These are phyloP conservation scores for Alternaria angustiovoidea DNA, from an alignment of 2,329 filamentous ascomycete genomes.

Conservation along the genomic window DNA sequence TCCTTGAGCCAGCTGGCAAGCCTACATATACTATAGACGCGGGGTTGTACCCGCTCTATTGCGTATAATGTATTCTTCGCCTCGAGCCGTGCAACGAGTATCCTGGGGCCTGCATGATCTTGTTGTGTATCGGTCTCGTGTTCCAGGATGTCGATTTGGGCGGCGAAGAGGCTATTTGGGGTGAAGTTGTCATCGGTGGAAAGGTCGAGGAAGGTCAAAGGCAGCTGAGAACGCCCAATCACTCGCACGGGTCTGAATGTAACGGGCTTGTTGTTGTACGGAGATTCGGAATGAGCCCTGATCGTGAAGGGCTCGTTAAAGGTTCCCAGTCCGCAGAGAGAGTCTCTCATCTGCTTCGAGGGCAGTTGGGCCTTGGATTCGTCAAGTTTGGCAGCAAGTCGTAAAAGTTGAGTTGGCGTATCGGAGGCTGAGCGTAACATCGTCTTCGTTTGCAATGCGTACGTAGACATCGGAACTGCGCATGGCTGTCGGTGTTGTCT, in stretches of 20 bases:
- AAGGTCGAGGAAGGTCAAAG: conserved; percentile 50
- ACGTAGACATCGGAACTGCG: conserved; percentile 35
- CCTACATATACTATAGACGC: conserved; percentile 73
- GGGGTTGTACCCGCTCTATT: conserved; percentile 71
- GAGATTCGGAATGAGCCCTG: conserved; percentile 40
- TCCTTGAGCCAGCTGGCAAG: conserved; percentile 72
- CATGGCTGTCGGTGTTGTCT: conserved; percentile 33
- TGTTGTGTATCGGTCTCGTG: conserved; percentile 14
- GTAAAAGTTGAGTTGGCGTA: conserved; percentile 28
- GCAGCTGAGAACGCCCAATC: conserved; percentile 47
- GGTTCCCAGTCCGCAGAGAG: conserved; percentile 37
- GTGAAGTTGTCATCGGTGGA: conserved; percentile 31
- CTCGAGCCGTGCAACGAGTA: conserved; percentile 48
- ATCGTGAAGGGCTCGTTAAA: conserved; percentile 43
- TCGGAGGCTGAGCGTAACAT: conserved; percentile 38
- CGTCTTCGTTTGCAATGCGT: conserved; percentile 42
- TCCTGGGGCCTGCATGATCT: conserved; percentile 18
- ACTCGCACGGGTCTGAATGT: conserved; percentile 47
- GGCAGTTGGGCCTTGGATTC: conserved; percentile 36
- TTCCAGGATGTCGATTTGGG: conserved; percentile 46
- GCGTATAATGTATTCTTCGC: conserved; percentile 78
- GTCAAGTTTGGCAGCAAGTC: conserved; percentile 36
- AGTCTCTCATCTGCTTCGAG: conserved; percentile 44
- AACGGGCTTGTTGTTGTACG: conserved; percentile 34
- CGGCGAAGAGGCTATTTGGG: conserved; percentile 45